Conservation (phyloP, 305 asterid genomes). For the Fraxinus sp. region DNA sequence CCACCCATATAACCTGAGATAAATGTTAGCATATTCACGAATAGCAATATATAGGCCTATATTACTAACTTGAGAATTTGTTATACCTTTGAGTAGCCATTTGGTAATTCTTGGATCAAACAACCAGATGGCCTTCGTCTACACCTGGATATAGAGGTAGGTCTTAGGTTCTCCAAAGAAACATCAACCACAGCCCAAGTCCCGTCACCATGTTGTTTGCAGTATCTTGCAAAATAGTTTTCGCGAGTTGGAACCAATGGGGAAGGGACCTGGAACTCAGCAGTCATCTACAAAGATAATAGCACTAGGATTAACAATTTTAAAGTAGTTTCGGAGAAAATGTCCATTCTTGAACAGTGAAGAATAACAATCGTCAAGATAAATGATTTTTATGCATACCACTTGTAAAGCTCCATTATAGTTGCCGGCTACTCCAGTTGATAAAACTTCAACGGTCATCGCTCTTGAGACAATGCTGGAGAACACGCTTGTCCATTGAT, state of each 20-base stretch:
- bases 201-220: constrained; percentile 83
- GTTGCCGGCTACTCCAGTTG: constrained; percentile 79
- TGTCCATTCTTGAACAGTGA: background rate
- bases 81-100: constrained; percentile 85
- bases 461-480: constrained; percentile 67
- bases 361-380: background rate
- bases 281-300: constrained; percentile 62
- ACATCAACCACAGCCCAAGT: constrained; percentile 96
- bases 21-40: background rate
- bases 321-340: background rate
- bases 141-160: constrained; percentile 59
- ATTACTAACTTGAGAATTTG: background rate
- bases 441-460: constrained; percentile 60
- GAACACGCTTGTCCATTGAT: constrained; percentile 66
- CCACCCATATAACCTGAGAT: constrained; percentile 77
- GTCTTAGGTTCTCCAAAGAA: constrained; percentile 73
- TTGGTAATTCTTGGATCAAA: constrained; percentile 85
- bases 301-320: background rate
- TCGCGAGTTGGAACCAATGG: constrained; percentile 92
- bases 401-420: constrained; percentile 75
- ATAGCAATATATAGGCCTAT: background rate
- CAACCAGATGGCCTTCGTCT: constrained; percentile 96
- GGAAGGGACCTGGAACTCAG: constrained; percentile 90
- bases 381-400: constrained; percentile 33
- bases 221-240: constrained; percentile 76